Base-by-base conservation (phyloP, 73 alveolate genomes). In the Tetrahymena thermophila region DNA sequence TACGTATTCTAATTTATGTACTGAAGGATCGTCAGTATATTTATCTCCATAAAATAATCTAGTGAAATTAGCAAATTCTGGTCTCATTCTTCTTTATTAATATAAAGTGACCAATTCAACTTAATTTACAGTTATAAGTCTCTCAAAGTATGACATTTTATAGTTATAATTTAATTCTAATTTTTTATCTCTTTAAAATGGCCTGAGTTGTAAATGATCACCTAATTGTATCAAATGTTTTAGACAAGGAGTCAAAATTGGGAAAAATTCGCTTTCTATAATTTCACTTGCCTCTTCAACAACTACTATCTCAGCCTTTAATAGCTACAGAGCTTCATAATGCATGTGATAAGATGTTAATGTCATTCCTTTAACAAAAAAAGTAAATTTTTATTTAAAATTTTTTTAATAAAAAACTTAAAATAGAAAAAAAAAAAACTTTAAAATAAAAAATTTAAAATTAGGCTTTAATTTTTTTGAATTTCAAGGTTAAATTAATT, bases 201-300 rank as follows among this genome's bases (percentile, higher is more conserved):
- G 99, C 57, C 97, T 97, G 83, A 98, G 97, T 96, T 98, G 97
- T 44, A 96, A 94, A 96, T 98, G 99, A 95, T 98, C 99, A 35
- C 99, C 99, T 43, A 98, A 96, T 94, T 98, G 93, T 34, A 98
- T 97, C 93, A 98, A 95, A 93, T 96, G 98, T 95, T 98, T 94
- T 15, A 98, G 95, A 84, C 96, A 89, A 93, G 95, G 83, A 31
- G 98, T 96, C 56, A 98, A 94, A 35, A 97, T 58, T 10, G 99
- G 96, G 43, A 96, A 85, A 38, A 97, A 94, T 85, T 98, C 99
- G 35, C 99, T 97, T 96, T 98, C 99, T 84, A 98, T 94, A 37
- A 98, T 98, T 96, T 98, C 99, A 19, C 99, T 99, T 0, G 99
- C 99, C 94, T 98, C 99, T 94, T 98, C 99, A 0, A 98, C 97